Evolutionary conservation across 2,329 filamentous ascomycete genomes (phyloP).

Genomic region (Diaporthe sp.): DNA sequence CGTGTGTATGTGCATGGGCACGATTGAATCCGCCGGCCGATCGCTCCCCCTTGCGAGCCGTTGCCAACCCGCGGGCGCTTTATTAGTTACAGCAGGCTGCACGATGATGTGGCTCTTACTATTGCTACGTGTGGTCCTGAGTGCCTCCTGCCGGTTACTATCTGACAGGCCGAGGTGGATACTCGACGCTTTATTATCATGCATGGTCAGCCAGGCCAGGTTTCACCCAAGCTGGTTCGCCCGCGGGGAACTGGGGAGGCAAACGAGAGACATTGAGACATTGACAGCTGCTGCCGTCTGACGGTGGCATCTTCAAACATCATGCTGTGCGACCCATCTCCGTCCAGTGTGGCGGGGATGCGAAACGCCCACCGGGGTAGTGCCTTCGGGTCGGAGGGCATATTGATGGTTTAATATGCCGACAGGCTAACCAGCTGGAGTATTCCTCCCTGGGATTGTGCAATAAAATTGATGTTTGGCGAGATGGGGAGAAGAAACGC

Average conservation of each 20-base stretch:
- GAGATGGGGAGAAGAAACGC: constrained; percentile 5
- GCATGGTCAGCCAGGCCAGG: constrained; percentile 18
- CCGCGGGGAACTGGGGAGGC: not conserved
- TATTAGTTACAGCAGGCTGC: not conserved
- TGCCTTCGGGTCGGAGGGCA: not conserved
- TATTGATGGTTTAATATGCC: not conserved
- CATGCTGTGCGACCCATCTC: constrained; percentile 26
- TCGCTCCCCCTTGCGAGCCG: constrained; percentile 13
- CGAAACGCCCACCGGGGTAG: not conserved
- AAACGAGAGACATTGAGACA: constrained; percentile 18
- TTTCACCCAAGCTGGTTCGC: constrained; percentile 12
- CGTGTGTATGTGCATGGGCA: not conserved
- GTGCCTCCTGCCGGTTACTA: not conserved
- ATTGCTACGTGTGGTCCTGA: not conserved
- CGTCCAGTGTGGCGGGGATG: constrained; percentile 6
- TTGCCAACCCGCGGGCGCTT: constrained; percentile 3
- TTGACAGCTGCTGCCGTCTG: constrained; percentile 29
- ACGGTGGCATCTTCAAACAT: constrained; percentile 29
- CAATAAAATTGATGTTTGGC: constrained; percentile 7
- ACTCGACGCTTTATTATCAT: not conserved
- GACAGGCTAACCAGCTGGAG: not conserved
- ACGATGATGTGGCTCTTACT: constrained; percentile 17
- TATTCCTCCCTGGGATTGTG: not conserved
- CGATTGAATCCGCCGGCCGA: constrained; percentile 8
- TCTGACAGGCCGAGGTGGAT: not conserved